A percentile compares a stretch with the other conserved stretches of the same genome.
phyloP scores from a whole-genome alignment of 1,284 basidiomycete genomes.

The Fomitopsis schrenkii region DNA sequence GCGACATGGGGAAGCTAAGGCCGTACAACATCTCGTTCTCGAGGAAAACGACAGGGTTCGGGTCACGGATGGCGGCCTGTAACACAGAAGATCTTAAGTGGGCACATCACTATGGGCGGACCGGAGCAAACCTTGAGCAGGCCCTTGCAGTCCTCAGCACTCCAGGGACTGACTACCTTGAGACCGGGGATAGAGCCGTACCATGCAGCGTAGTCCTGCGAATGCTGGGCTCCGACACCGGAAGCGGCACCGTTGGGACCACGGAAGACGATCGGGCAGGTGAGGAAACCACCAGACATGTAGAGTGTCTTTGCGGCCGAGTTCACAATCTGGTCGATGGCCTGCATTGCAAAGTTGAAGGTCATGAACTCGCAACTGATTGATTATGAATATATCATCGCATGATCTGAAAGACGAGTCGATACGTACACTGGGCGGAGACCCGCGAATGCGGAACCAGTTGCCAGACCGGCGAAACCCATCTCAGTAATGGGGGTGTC shows the following conservation, averaged over 20 bases:
- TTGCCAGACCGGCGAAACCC: slow-evolving; percentile 97
- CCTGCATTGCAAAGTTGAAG: slow-evolving; percentile 95
- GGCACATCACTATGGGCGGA: slow-evolving; percentile 8
- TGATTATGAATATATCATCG: neutral
- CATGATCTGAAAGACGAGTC: neutral
- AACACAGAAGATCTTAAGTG: slow-evolving; percentile 1
- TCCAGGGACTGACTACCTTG: slow-evolving; percentile 98
- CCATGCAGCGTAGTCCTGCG: slow-evolving; percentile 91
- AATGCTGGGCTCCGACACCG: slow-evolving; percentile 94
- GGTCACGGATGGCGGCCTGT: slow-evolving; percentile 94
- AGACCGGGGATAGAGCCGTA: slow-evolving; percentile 96
- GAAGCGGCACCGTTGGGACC: slow-evolving; percentile 98
- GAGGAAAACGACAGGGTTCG: slow-evolving; percentile 97
- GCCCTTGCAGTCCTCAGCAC: slow-evolving; percentile 96
- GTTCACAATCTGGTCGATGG: slow-evolving; percentile 99
- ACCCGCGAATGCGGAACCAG: slow-evolving; percentile 92
- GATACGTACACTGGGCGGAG: slow-evolving; percentile 80
- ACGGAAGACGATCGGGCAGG: slow-evolving; percentile 98
- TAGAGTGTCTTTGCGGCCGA: slow-evolving; percentile 99
- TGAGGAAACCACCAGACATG: slow-evolving; percentile 99
- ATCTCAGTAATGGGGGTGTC: slow-evolving; percentile 99
- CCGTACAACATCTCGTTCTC: slow-evolving; percentile 99
- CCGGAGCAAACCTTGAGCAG: slow-evolving; percentile 74
- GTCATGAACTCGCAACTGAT: slow-evolving; percentile 99
- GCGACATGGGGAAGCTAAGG: slow-evolving; percentile 92